phyloP scores from a whole-genome alignment of 2,329 filamentous ascomycete species.

The Trichoderma citrinoviride region DNA sequence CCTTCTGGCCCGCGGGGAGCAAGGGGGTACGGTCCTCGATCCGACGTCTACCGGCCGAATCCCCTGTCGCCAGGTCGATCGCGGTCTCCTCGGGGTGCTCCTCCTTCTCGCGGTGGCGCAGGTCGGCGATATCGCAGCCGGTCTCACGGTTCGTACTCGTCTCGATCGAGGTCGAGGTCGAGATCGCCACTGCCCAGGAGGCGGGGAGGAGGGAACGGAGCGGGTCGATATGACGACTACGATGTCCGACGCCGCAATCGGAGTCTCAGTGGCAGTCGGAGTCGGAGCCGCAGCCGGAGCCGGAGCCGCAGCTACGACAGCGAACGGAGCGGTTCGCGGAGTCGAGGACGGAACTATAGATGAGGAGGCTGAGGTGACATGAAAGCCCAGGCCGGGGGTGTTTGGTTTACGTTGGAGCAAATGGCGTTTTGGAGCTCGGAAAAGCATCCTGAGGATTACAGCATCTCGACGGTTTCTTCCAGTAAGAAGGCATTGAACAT shows the following conservation, averaged over 20 bases:
- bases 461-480: too few species aligned
- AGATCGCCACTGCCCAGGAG: slow-evolving; percentile 40
- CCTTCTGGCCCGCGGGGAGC: slow-evolving; percentile 27
- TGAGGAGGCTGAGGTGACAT: slow-evolving; percentile 20
- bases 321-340: slow-evolving; percentile 42
- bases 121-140: slow-evolving; percentile 45
- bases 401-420: slow-evolving; percentile 3
- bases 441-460: background rate
- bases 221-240: slow-evolving; percentile 27
- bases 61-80: slow-evolving; percentile 49
- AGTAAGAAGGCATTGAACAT: too few species aligned
- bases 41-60: slow-evolving; percentile 62
- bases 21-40: slow-evolving; percentile 42
- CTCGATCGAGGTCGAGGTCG: slow-evolving; percentile 50
- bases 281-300: slow-evolving; percentile 43
- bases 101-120: slow-evolving; percentile 31
- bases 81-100: slow-evolving; percentile 40
- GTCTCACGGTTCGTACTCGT: slow-evolving; percentile 45
- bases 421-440: slow-evolving; percentile 14
- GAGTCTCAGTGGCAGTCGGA: slow-evolving; percentile 47
- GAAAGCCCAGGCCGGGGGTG: background rate
- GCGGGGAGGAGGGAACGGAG: slow-evolving; percentile 23
- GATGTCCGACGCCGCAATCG: slow-evolving; percentile 45
- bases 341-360: slow-evolving; percentile 38
- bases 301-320: slow-evolving; percentile 47